Base-by-base conservation (phyloP, 192 early-diverging fungal species). In the Umbelopsis sp. region DNA sequence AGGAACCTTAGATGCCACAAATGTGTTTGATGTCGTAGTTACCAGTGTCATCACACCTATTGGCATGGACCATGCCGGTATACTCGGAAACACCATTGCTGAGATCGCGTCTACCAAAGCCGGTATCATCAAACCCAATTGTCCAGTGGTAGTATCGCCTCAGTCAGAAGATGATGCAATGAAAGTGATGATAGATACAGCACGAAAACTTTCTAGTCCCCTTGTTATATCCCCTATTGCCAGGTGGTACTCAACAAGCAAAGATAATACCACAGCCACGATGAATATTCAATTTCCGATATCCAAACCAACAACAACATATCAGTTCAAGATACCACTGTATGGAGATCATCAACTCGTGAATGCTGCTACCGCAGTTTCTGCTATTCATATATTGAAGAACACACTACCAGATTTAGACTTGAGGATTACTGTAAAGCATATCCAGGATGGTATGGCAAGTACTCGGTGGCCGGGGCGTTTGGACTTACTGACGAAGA, bases 401-500 rank as follows among this genome's bases (percentile, higher is more conserved):
- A 69, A 72, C 32, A 24, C 38, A 9, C 17, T n/a, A 14, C 24
- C 5, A 21, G 21, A 45, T 6, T 25, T 71, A 17, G 47, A n/a
- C 7, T 1, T 9, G 45, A 44, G 17, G 20, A 71, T 71, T 17
- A 71, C 26, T 8, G 12, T 34, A 34, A 12, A 62, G 17, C 26
- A 62, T 17, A 34, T 62, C 24, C 77, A 80, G 17, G 53, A 82
- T 14, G 96, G 93, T 10, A 85, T 98, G 53, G 65, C 79, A 34
- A 71, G 77, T 17, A 90, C 92, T 4, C 72, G 83, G 44, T 96
- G 95, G 93, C 93, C 93, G 0, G 96, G 96, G 14, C 85, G 96
- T 4, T 70, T 98, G 65, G 92, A 96, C 50, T 91, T 88, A 87
- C 38, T 78, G 10, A 70, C 68, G 16, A 11, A 41, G 1, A 54